Base-by-base conservation (phyloP, 2,329 filamentous ascomycete species). In the Septoria linicola region DNA sequence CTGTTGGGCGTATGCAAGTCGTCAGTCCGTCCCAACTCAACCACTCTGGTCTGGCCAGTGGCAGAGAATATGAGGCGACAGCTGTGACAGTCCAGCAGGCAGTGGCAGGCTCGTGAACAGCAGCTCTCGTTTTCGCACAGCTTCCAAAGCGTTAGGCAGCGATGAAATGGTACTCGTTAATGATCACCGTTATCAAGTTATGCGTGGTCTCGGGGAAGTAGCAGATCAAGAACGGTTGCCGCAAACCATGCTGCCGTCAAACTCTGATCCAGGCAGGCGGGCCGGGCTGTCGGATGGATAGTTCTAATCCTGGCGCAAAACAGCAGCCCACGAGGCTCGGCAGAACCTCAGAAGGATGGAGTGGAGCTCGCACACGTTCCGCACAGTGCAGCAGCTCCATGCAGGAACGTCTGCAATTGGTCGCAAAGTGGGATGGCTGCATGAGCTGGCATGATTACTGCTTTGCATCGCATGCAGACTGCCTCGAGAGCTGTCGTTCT, bases 231-330 rank as follows among this genome's bases (percentile, higher is more conserved):
- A 17, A 36, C 42, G 20, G 21, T 14, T 30, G 34, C 10, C 14
- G 21, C 13, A 25, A 21, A 19, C 31, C 20, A 41, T 30, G 39
- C 36, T 36, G 20, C 43, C 31, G 19, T 46, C 35, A 8, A 39
- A 45, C 48, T 51, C 49, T 52, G 25, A 23, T 47, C 46, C 37
- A 25, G 44, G 31, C 32, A 48, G 17, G 39, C 44, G 50, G 50
- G 44, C 50, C 44, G 50, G 25, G 13, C 19, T 20, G 27, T 41
- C 37, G 37, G 46, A 34, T 31, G 41, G 43, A 46, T n/a, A n/a
- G n/a, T n/a, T n/a, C n/a, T n/a, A n/a, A n/a, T n/a, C n/a, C n/a
- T n/a, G n/a, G n/a, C n/a, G n/a, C n/a, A 46, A 11, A n/a, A 30
- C 20, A 47, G 34, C n/a, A 10, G 14, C n/a, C 44, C 44, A 43